Conservation (phyloP, 257 asterid species). For the Galeopsis tetrahit region DNA sequence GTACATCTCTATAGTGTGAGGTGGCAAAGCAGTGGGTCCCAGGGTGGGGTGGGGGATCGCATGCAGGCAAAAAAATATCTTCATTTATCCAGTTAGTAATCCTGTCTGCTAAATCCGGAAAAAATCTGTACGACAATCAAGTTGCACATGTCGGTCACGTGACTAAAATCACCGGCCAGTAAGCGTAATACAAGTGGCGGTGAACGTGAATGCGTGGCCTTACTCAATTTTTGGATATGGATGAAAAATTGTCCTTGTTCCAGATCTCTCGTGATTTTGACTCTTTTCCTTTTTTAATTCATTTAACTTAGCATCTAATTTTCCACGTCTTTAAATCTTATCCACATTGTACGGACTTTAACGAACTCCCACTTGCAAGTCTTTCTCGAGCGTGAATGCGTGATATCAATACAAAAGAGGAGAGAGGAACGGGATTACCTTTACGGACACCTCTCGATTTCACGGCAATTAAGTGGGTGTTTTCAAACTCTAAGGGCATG, state of each 20-base stretch:
- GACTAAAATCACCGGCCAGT: slow-evolving; percentile 30
- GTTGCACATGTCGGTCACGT: slow-evolving; percentile 42
- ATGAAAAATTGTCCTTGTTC: slow-evolving; percentile 31
- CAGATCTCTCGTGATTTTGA: slow-evolving; percentile 47
- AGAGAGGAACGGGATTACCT: too few relatives aligned
- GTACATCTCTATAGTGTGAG: too few relatives aligned
- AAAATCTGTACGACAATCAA: slow-evolving; percentile 36
- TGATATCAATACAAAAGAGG: too few relatives aligned
- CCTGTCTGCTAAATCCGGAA: slow-evolving; percentile 31
- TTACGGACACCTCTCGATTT: too few relatives aligned
- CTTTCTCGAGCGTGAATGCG: too few relatives aligned
- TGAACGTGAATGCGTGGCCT: slow-evolving; percentile 41
- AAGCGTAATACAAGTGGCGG: slow-evolving; percentile 43
- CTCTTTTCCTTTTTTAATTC: background rate
- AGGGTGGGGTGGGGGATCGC: background rate
- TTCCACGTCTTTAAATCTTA: slow-evolving; percentile 44
- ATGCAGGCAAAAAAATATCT: slow-evolving; percentile 12
- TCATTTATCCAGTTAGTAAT: background rate
- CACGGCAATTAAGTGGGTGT: too few relatives aligned
- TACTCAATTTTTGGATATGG: slow-evolving; percentile 43
- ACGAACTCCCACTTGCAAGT: background rate
- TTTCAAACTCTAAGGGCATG: too few relatives aligned
- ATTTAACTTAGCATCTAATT: background rate
- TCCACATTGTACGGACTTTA: slow-evolving; percentile 31
- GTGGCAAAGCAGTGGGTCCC: slow-evolving; percentile 1